Base-by-base conservation (phyloP, 192 early-diverging fungal species). In the Coemansia sp. region DNA sequence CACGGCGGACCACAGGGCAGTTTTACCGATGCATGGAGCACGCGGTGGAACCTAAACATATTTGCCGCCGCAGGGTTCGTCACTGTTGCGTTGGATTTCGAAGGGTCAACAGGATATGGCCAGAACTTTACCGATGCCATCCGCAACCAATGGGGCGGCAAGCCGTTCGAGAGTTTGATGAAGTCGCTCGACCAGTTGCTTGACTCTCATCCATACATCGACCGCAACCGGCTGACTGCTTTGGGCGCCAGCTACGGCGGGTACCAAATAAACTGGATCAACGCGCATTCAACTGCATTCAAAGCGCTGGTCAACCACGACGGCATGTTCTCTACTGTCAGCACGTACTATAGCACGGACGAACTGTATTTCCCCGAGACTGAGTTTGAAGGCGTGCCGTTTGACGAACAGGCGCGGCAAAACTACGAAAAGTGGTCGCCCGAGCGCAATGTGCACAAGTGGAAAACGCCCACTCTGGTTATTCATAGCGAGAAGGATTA, bases 191-290 rank as follows among this genome's bases (percentile, higher is more conserved):
- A 89, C 50, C 73, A 81, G 66, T 67, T 82, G 4, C 70, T 82
- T 4, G 64, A 64, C 2, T n/a, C 59, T 2, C 68, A 64, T 22
- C 61, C 67, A 7, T 82, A 87, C 58, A 81, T 93, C 13, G 91
- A 92, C 64, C 18, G 59, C 2, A 49, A 57, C 5, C 78, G 87
- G 12, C 59, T 93, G 32, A 80, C 78, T 35, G 90, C 82, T 18
- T 65, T 92, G 47, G 92, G 92, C 19, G 92, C 85, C 3, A 86
- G 84, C 1, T 93, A 89, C 78, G 92, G 92, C 59, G 92, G 90
- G 12, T 92, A 86, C 64, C 89, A 91, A 90, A 83, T 85, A 50
- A 93, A 93, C 78, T 93, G 91, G 91, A 75, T 92, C 59, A 93
- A 93, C 64, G 88, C 85, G 29, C 85, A 93, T 64, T 89, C 86